Conservation (phyloP, 805 yeast species). For the Wickerhamiella azymoides region DNA sequence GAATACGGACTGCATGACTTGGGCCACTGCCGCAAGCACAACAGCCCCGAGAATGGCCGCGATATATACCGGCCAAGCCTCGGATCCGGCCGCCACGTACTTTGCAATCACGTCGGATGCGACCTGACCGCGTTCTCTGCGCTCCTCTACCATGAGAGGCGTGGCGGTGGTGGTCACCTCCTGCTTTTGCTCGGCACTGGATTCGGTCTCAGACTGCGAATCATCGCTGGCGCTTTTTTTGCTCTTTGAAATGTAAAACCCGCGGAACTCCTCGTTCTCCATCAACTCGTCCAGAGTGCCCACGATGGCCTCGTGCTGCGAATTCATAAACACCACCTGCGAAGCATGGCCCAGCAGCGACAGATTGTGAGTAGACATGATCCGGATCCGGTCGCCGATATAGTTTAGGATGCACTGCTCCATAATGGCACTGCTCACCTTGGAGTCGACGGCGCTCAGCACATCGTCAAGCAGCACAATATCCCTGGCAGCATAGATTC, state of each 20-base stretch:
- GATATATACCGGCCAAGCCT: background rate
- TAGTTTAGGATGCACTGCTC: constrained; percentile 50
- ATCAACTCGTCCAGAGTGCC: constrained; percentile 49
- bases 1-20: constrained; percentile 25
- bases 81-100: background rate
- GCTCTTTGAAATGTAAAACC: background rate
- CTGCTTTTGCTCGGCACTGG: constrained; percentile 9
- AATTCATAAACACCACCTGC: constrained; percentile 46
- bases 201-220: background rate
- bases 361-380: constrained; percentile 76
- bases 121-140: background rate
- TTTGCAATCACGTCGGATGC: background rate
- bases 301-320: constrained; percentile 44
- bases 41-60: constrained; percentile 18
- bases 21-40: constrained; percentile 34
- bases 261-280: background rate
- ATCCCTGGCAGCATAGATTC: constrained; percentile 55
- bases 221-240: background rate
- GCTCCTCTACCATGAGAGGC: constrained; percentile 1
- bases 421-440: constrained; percentile 68
- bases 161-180: constrained; percentile 7
- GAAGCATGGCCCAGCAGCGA: constrained; percentile 61
- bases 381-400: constrained; percentile 44
- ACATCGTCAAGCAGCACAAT: constrained; percentile 67
- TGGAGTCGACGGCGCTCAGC: constrained; percentile 76